phyloP scores from a whole-genome alignment of 192 early-diverging fungal species.

The Chytriomyces hyalinus region DNA sequence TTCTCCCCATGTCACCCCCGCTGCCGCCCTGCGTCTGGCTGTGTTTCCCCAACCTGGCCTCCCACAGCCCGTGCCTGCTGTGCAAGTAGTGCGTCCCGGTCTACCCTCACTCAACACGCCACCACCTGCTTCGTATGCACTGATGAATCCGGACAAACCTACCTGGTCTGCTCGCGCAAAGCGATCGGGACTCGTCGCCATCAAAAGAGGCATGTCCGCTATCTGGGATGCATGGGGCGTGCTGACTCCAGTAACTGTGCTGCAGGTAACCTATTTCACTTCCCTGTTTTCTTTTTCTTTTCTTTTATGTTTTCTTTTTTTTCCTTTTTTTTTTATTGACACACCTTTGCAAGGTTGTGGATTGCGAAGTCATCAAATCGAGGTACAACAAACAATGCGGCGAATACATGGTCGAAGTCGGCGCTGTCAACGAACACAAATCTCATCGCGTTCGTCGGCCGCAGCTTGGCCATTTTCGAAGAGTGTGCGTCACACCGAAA shows the following conservation, averaged over 20 bases:
- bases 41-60: conserved; percentile 20
- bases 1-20: no score
- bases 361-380: conserved; percentile 52
- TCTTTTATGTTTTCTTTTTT: neutral
- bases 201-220: conserved; percentile 94
- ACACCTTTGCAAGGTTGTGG: conserved; percentile 38
- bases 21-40: neutral
- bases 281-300: no score
- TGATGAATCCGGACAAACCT: neutral
- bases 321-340: neutral
- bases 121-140: neutral
- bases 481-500: conserved; percentile 75
- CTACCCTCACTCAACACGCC: conserved; percentile 4
- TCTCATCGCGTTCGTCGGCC: conserved; percentile 70
- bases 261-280: conserved; percentile 61
- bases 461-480: conserved; percentile 75
- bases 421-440: conserved; percentile 42
- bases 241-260: conserved; percentile 86
- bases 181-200: conserved; percentile 76
- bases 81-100: conserved; percentile 5
- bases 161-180: conserved; percentile 36
- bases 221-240: conserved; percentile 95
- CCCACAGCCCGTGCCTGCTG: conserved; percentile 4
- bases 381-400: conserved; percentile 44
- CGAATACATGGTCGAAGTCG: conserved; percentile 54